These are phyloP conservation scores for Lactuca sativa DNA, from an alignment of 129 eudicot species.

Conservation along the genomic window DNA sequence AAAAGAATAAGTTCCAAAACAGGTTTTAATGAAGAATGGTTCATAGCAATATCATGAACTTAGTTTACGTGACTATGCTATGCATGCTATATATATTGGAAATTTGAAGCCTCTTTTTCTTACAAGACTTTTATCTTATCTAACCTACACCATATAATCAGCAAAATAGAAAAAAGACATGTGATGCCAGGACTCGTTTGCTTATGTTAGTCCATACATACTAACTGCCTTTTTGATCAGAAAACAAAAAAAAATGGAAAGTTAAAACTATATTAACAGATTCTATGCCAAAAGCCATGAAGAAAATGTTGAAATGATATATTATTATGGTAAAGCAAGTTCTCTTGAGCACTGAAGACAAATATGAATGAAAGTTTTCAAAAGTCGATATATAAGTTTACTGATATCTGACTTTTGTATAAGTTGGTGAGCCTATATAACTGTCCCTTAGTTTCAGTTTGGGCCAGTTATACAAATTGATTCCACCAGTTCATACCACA, in stretches of 20 bases:
- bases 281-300: constrained; percentile 3
- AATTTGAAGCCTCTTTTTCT: constrained; percentile 8
- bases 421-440: no score
- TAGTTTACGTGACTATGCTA: constrained; percentile 1
- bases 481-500: no score
- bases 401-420: no score
- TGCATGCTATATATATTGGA: constrained; percentile 1
- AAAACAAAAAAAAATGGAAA: background rate
- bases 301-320: background rate
- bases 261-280: background rate
- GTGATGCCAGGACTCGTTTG: constrained; percentile 19
- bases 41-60: background rate
- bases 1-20: background rate
- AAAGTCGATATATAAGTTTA: no score
- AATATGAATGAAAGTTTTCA: no score
- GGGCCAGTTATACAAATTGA: no score
- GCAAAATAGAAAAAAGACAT: background rate
- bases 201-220: constrained; percentile 3
- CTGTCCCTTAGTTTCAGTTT: no score
- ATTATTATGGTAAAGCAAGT: no score
- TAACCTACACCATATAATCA: constrained; percentile 14
- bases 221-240: background rate
- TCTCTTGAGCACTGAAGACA: no score
- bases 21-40: background rate
- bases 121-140: constrained; percentile 10